These are phyloP conservation scores for Leccinum ponderosum DNA, from an alignment of 1,284 basidiomycete species.

Conservation along the genomic window DNA sequence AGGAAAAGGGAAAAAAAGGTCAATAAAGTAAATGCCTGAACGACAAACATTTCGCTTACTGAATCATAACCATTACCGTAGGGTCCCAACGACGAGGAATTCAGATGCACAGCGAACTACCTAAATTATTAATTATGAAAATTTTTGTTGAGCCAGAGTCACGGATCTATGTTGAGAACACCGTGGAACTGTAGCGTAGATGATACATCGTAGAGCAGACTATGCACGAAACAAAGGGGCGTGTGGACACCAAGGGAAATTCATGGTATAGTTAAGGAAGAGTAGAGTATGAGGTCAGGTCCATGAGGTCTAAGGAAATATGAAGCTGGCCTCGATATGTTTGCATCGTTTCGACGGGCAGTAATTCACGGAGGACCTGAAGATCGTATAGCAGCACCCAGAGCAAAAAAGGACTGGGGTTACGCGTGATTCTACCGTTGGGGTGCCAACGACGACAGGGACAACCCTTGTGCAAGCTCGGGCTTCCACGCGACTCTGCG, in stretches of 20 bases:
- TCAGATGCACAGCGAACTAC: conserved; percentile 20
- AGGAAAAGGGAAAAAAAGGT: conserved; percentile 10
- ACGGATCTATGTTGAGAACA: conserved; percentile 31
- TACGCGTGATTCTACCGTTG: conserved; percentile 31
- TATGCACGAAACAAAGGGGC: conserved; percentile 28
- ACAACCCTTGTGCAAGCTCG: conserved; percentile 72
- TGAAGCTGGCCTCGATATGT: conserved; percentile 18
- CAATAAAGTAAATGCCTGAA: conserved; percentile 15
- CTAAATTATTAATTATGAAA: conserved; percentile 31
- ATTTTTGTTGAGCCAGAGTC: conserved; percentile 17
- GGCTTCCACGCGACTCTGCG: conserved; percentile 74
- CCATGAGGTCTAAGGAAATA: conserved; percentile 22
- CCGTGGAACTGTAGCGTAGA: conserved; percentile 19
- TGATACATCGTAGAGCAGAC: conserved; percentile 31
- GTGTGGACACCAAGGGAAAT: conserved; percentile 13
- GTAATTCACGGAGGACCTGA: conserved; percentile 10
- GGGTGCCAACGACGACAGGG: conserved; percentile 65
- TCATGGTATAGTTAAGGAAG: conserved; percentile 31
- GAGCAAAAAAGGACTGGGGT: conserved; percentile 5
- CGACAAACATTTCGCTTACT: conserved; percentile 25
- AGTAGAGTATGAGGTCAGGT: conserved; percentile 31
- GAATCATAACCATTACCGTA: conserved; percentile 8
- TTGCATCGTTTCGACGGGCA: conserved; percentile 8
- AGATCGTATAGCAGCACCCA: conserved; percentile 12
- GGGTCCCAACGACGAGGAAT: conserved; percentile 9